Conservation (phyloP, 2,329 filamentous ascomycete genomes). For the Stemphylium beticola region DNA sequence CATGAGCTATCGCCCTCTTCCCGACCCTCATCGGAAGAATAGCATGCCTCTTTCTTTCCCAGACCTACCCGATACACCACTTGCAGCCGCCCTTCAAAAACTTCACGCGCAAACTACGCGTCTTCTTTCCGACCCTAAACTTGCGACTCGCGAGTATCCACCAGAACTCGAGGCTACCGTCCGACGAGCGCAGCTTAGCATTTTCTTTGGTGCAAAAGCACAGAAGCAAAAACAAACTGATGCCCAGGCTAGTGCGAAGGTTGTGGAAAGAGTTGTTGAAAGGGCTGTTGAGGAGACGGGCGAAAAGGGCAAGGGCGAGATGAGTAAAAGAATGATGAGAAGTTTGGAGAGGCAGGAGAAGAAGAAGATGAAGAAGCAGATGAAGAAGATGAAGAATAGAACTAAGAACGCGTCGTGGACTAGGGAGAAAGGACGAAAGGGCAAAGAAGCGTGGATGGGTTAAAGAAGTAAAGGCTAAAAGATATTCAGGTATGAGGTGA, state of each 20-base stretch:
- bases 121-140: conserved; percentile 1
- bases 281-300: no score
- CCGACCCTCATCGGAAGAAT: conserved; percentile 7
- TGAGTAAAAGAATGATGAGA: no score
- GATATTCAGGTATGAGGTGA: no score
- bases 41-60: neutral
- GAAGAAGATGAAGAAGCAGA: neutral
- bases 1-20: conserved; percentile 8
- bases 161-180: neutral
- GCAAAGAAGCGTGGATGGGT: neutral
- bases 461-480: no score
- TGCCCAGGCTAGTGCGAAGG: neutral
- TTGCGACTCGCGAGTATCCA: neutral
- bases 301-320: no score
- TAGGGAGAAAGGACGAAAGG: neutral
- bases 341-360: neutral
- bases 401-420: neutral
- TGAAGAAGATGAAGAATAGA: neutral
- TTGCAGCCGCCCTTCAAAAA: conserved; percentile 2
- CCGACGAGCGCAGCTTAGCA: conserved; percentile 1
- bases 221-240: neutral
- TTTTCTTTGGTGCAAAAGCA: neutral
- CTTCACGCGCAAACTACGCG: conserved; percentile 1
- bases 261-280: neutral
- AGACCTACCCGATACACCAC: neutral